These are phyloP conservation scores for Ophiostoma populinum DNA, from an alignment of 2,329 filamentous ascomycete species.

Conservation along the genomic window DNA sequence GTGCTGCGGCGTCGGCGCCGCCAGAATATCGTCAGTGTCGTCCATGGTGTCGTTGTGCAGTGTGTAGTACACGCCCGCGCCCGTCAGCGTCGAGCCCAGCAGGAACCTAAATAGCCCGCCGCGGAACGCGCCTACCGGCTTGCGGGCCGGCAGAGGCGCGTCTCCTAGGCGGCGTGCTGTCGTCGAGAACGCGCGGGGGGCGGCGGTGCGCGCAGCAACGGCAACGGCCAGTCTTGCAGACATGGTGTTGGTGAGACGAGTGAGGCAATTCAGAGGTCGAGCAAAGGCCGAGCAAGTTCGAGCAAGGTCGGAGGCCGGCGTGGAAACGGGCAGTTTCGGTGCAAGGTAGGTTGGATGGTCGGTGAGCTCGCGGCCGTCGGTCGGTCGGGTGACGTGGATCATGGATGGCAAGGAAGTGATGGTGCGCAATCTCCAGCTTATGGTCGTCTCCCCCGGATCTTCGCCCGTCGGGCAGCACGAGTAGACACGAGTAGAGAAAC, in stretches of 20 bases:
- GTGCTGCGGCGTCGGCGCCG: slow-evolving; percentile 2
- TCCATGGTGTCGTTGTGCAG: slow-evolving; percentile 8
- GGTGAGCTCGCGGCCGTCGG: too few species aligned
- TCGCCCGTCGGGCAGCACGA: too few species aligned
- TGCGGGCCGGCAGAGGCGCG: slow-evolving; percentile 35
- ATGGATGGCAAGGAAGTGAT: too few species aligned
- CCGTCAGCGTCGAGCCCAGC: slow-evolving; percentile 62
- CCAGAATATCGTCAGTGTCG: slow-evolving; percentile 7
- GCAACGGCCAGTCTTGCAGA: slow-evolving; percentile 26
- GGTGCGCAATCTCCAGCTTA: too few species aligned
- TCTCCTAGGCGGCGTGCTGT: slow-evolving; percentile 27
- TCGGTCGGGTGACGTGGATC: too few species aligned
- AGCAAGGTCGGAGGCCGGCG: too few species aligned
- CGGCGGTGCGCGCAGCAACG: slow-evolving; percentile 16
- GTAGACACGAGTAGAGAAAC: too few species aligned
- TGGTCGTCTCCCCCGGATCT: too few species aligned
- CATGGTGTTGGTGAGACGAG: slow-evolving; percentile 18
- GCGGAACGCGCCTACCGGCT: slow-evolving; percentile 42
- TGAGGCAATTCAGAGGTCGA: too few species aligned
- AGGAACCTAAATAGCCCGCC: slow-evolving; percentile 84
- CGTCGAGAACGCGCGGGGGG: slow-evolving; percentile 31
- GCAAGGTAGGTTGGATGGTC: too few species aligned
- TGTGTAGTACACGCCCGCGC: slow-evolving; percentile 72
- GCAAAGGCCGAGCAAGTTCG: too few species aligned
- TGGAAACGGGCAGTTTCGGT: too few species aligned